Evolutionary conservation across 805 yeast genomes (phyloP), one percentile per base, ranked within the genome.

Genomic region (Saccharomycopsis guyanensis): DNA sequence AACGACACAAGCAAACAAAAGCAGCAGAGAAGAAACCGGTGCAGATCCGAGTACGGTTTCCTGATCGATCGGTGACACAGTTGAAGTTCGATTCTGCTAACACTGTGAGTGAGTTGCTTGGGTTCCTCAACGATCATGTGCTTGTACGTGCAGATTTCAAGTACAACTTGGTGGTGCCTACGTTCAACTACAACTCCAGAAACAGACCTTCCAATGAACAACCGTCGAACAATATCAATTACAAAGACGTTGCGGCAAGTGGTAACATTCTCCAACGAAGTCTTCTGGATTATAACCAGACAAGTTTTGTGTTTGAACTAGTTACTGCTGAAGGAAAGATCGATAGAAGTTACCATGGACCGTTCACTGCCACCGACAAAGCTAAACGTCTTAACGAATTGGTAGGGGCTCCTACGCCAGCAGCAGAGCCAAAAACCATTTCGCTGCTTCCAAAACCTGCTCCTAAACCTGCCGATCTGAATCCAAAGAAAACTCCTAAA

Each of bases 21-120:
- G 44, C 47, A 3, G 45, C 52, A 18, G 46, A 49, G n/a, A 42
- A 59, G 3, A 54, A 46, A 20, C 55, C 47, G 19, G 61, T 66
- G 40, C 38, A 53, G 1, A 51, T 65, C 2, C 52, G 68, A 42
- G 49, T 66, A 10, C 61, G 59, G 41, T 65, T 66, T 41, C 68
- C 69, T 1, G 68, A 66, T 44, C 53, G 53, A 36, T 54, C 56
- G 6, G 53, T 59, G 4, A 58, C 62, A 7, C 66, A 62, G 41
- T 24, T 64, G 16, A 56, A 38, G 4, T 44, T 65, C 25, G 41
- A 49, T 0, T 55, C 63, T 1, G 49, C 41, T 0, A 46, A 56
- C 32, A 58, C 64, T 1, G 43, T 64, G 25, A 43, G 52, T 10
- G 65, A 63, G 20, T 38, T 65, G 16, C 56, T 56, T 31, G 41